These are phyloP conservation scores for Oenanthe sinensis DNA, from an alignment of 129 eudicot genomes.

Conservation along the genomic window DNA sequence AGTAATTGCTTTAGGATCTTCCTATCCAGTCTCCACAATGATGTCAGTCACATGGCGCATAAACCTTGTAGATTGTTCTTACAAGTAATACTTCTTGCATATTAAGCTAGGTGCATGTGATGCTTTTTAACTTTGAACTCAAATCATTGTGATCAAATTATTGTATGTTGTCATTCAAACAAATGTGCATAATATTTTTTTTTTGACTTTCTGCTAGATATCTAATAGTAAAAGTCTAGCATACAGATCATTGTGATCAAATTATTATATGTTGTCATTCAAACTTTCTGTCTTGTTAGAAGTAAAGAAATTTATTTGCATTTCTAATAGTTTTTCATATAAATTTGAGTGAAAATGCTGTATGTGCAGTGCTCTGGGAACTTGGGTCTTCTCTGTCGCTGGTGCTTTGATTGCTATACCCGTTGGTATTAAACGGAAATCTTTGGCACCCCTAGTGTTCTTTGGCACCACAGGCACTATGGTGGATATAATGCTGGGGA, in stretches of 20 bases:
- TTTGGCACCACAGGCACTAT: conserved; percentile 98
- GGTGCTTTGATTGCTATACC: conserved; percentile 97
- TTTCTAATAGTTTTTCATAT: background rate
- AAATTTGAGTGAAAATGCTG: background rate
- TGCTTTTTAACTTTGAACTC: background rate
- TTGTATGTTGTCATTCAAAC: background rate
- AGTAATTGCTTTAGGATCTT: background rate
- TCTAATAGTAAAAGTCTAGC: too few relatives aligned
- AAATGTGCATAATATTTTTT: background rate
- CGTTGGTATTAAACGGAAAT: conserved; percentile 83
- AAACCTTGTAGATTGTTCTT: background rate
- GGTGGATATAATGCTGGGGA: conserved; percentile 94
- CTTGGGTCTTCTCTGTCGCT: conserved; percentile 94
- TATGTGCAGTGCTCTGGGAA: conserved; percentile 78
- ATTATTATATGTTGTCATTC: background rate
- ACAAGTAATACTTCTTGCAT: background rate
- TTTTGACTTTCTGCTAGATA: background rate
- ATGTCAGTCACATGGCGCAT: background rate
- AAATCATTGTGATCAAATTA: background rate
- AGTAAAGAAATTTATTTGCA: background rate
- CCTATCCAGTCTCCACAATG: background rate
- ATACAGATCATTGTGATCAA: background rate
- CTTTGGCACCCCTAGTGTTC: conserved; percentile 91
- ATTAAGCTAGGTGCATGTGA: background rate
- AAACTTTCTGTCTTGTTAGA: background rate